These are phyloP conservation scores for Usnea hakonensis DNA, from an alignment of 495 filamentous ascomycete genomes.

Conservation along the genomic window DNA sequence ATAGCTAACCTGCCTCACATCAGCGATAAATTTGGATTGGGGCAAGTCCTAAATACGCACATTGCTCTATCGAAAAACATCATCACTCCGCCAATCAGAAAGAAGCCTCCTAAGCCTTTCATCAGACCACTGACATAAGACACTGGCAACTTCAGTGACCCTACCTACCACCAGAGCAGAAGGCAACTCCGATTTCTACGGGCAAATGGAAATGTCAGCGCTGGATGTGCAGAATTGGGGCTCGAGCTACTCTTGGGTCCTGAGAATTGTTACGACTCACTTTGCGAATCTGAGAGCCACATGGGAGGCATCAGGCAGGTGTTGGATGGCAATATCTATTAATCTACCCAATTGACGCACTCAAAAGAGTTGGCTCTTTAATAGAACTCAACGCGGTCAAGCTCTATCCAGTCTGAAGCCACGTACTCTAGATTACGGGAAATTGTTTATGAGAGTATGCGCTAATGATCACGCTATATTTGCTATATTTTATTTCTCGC, in stretches of 20 bases:
- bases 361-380: background rate
- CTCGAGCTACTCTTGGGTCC: background rate
- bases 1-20: slow-evolving; percentile 57
- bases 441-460: no score
- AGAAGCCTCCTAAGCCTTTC: slow-evolving; percentile 64
- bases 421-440: no score
- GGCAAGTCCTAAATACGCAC: slow-evolving; percentile 39
- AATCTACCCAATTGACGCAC: background rate
- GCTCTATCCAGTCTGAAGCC: no score
- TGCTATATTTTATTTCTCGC: no score
- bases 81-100: slow-evolving; percentile 84
- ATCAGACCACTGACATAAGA: slow-evolving; percentile 18
- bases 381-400: no score
- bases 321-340: background rate
- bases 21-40: background rate
- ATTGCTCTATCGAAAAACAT: slow-evolving; percentile 97
- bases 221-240: background rate
- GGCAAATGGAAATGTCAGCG: slow-evolving; percentile 12
- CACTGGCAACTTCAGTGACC: slow-evolving; percentile 9
- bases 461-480: no score
- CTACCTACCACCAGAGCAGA: slow-evolving; percentile 88
- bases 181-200: slow-evolving; percentile 86
- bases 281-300: slow-evolving; percentile 95
- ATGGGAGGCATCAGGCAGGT: slow-evolving; percentile 56
- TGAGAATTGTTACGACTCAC: slow-evolving; percentile 43